phyloP scores from a whole-genome alignment of 148 eudicot genomes.

The Nepenthes gracilis region DNA sequence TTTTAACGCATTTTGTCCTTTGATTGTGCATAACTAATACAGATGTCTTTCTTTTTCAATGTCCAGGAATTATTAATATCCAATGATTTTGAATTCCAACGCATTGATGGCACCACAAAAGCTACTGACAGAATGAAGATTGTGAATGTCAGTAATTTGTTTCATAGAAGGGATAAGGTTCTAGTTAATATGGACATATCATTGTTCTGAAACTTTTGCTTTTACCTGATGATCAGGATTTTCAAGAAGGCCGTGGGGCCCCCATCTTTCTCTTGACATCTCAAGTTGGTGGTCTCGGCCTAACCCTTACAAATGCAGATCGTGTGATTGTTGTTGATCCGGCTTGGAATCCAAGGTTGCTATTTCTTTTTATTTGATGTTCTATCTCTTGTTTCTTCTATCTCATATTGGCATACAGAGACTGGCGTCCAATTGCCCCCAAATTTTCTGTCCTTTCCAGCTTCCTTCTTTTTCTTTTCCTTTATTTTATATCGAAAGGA shows the following conservation, averaged over 20 bases:
- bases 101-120: slow-evolving; percentile 96
- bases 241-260: slow-evolving; percentile 84
- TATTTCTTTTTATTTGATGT: not conserved
- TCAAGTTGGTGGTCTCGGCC: slow-evolving; percentile 97
- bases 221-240: slow-evolving; percentile 42
- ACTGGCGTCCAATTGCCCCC: too few relatives aligned
- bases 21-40: not conserved
- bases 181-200: not conserved
- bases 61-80: slow-evolving; percentile 53
- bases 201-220: not conserved
- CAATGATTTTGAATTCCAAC: slow-evolving; percentile 51
- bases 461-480: too few relatives aligned
- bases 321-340: slow-evolving; percentile 99
- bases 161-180: not conserved
- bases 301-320: slow-evolving; percentile 94
- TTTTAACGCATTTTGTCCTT: not conserved
- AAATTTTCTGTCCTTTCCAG: too few relatives aligned
- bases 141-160: slow-evolving; percentile 58
- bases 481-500: too few relatives aligned
- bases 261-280: slow-evolving; percentile 91
- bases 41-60: not conserved
- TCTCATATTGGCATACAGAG: too few relatives aligned
- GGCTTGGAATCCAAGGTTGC: slow-evolving; percentile 97
- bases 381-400: not conserved
- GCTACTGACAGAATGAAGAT: slow-evolving; percentile 64